A percentile compares a stretch with the other conserved stretches of the same genome.
These are phyloP conservation scores for Plasmodium coatneyi DNA, from an alignment of 169 alveolate species.

Conservation along the genomic window DNA sequence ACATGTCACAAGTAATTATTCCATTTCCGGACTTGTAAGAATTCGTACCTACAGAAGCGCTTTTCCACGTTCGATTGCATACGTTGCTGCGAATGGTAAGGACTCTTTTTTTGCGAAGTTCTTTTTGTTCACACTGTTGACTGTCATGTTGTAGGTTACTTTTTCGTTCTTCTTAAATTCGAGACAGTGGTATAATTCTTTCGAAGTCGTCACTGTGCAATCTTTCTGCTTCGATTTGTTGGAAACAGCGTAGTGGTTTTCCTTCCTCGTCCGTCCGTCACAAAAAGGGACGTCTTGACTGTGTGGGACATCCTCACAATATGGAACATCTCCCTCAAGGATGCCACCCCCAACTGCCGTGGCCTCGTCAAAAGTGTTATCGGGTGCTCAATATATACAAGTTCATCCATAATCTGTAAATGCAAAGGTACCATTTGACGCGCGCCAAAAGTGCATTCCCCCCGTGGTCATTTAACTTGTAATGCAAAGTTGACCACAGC, in stretches of 20 bases:
- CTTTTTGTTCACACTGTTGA: background rate
- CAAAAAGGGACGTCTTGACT: too few species aligned
- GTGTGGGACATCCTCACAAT: background rate
- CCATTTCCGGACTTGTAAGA: slow-evolving; percentile 11
- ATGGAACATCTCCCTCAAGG: background rate
- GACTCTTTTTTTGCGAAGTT: background rate
- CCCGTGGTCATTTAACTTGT: background rate
- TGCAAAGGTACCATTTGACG: background rate
- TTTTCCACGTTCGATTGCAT: background rate
- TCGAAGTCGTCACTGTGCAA: background rate
- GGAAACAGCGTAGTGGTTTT: background rate
- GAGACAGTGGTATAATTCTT: background rate
- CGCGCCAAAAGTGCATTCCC: background rate
- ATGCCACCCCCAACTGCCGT: background rate
- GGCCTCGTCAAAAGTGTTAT: slow-evolving; percentile 20
- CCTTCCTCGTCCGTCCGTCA: background rate
- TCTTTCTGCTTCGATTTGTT: background rate
- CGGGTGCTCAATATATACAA: too few species aligned
- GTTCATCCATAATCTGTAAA: background rate
- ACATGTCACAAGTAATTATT: slow-evolving; percentile 52
- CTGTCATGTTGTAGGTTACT: background rate
- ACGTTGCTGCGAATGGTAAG: background rate
- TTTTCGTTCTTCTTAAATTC: background rate
- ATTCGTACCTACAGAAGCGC: background rate
- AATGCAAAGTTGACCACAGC: background rate